These are phyloP conservation scores for Chalciporus pseudorubinellus DNA, from an alignment of 768 basidiomycete species.

Conservation along the genomic window DNA sequence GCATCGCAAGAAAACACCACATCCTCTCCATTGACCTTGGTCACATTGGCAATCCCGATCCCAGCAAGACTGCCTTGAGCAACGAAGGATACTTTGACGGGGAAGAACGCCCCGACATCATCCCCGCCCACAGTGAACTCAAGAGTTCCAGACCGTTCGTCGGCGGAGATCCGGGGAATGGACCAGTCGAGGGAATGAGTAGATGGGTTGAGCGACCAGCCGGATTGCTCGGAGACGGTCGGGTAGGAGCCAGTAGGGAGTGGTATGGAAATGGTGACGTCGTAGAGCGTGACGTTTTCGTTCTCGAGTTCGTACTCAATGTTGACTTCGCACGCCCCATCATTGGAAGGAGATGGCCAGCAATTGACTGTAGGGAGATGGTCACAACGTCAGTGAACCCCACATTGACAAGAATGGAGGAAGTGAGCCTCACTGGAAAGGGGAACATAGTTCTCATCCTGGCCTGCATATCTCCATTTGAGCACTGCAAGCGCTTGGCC, in stretches of 20 bases:
- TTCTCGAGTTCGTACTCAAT: conserved; percentile 98
- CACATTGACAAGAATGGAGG: background rate
- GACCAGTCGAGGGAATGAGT: conserved; percentile 86
- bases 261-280: conserved; percentile 88
- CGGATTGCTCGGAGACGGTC: conserved; percentile 69
- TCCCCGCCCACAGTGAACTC: conserved; percentile 89
- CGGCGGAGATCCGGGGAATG: conserved; percentile 61
- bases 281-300: conserved; percentile 71
- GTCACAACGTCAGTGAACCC: background rate
- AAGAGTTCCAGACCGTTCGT: conserved; percentile 76
- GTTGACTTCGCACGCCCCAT: conserved; percentile 91
- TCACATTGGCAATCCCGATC: conserved; percentile 59
- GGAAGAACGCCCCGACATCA: conserved; percentile 86
- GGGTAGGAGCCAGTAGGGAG: conserved; percentile 88
- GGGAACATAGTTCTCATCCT: conserved; percentile 89
- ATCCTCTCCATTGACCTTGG: conserved; percentile 50
- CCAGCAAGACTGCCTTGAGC: conserved; percentile 81
- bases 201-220: conserved; percentile 80
- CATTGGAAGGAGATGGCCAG: conserved; percentile 92
- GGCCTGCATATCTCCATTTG: conserved; percentile 89
- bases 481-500: conserved; percentile 83
- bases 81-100: conserved; percentile 80
- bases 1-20: conserved; percentile 56
- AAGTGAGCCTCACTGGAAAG: conserved; percentile 70
- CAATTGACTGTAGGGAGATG: conserved; percentile 69